These are phyloP conservation scores for Trypanosoma melophagium DNA, from an alignment of 208 protist species.

Conservation along the genomic window DNA sequence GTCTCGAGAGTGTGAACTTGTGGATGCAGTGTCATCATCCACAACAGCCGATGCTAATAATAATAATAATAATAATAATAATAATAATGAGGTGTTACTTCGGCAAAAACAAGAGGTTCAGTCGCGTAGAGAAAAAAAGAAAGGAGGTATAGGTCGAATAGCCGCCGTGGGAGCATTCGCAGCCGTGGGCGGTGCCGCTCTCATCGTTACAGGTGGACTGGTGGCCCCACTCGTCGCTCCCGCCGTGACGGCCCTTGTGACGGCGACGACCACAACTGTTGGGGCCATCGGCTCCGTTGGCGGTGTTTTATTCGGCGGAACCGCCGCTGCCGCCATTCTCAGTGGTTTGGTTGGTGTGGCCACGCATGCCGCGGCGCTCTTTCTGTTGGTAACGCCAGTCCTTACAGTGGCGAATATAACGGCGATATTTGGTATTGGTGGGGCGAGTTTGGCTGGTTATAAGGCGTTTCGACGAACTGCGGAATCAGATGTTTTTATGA, in stretches of 20 bases:
- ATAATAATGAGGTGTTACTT: neutral
- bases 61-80: neutral
- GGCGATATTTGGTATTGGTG: constrained; percentile 68
- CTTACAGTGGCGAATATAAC: constrained; percentile 70
- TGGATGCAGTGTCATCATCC: constrained; percentile 10
- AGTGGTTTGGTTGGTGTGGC: constrained; percentile 56
- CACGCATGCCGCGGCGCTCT: constrained; percentile 69
- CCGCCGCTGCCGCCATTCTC: constrained; percentile 39
- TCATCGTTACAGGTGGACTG: constrained; percentile 71
- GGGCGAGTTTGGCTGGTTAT: constrained; percentile 74
- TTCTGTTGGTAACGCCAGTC: constrained; percentile 54
- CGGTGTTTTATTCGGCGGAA: constrained; percentile 45
- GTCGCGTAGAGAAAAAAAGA: constrained; percentile 37
- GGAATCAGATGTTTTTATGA: constrained; percentile 61
- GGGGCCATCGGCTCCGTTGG: constrained; percentile 52
- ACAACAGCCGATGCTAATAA: neutral
- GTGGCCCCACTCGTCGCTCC: constrained; percentile 68
- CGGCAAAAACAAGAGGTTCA: constrained; percentile 30
- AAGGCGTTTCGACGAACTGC: constrained; percentile 68
- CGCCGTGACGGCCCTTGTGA: constrained; percentile 53
- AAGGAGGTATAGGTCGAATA: constrained; percentile 39
- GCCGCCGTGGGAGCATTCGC: constrained; percentile 77
- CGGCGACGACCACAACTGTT: constrained; percentile 49
- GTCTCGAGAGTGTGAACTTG: constrained; percentile 40
- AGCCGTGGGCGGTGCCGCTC: constrained; percentile 54